These are phyloP conservation scores for Colletotrichum sublineola DNA, from an alignment of 2,329 filamentous ascomycete genomes.

Conservation along the genomic window DNA sequence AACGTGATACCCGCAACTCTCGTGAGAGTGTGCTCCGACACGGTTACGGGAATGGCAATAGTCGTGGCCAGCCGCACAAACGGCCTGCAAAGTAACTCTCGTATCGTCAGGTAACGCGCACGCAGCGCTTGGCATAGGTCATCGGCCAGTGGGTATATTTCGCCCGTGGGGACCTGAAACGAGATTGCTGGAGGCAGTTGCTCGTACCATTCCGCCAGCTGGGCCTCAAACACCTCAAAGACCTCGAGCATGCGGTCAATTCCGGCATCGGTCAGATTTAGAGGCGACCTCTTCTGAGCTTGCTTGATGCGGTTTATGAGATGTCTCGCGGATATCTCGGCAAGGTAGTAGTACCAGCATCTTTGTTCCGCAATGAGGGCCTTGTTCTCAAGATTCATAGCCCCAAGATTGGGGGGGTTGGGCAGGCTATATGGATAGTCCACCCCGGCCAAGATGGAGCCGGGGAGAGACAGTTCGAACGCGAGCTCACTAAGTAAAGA, in stretches of 20 bases:
- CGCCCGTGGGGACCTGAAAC: slow-evolving; percentile 30
- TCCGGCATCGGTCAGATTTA: slow-evolving; percentile 26
- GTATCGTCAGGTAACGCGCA: slow-evolving; percentile 24
- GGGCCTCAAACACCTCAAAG: slow-evolving; percentile 37
- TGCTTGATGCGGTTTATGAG: slow-evolving; percentile 36
- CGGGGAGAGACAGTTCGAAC: slow-evolving; percentile 35
- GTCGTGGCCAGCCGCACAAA: slow-evolving; percentile 38
- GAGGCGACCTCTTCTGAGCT: slow-evolving; percentile 13
- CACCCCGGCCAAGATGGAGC: slow-evolving; percentile 31
- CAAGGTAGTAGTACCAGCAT: slow-evolving; percentile 42
- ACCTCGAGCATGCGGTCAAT: slow-evolving; percentile 41
- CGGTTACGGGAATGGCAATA: slow-evolving; percentile 29
- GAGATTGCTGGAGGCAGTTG: slow-evolving; percentile 27
- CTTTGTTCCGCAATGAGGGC: slow-evolving; percentile 34
- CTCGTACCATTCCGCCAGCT: slow-evolving; percentile 39
- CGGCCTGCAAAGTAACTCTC: slow-evolving; percentile 31
- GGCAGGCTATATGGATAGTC: slow-evolving; percentile 37
- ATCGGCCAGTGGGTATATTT: slow-evolving; percentile 26
- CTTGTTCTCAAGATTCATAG: slow-evolving; percentile 29
- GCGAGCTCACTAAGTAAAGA: slow-evolving; percentile 25
- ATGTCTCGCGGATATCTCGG: slow-evolving; percentile 36
- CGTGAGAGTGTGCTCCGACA: slow-evolving; percentile 12
- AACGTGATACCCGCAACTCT: slow-evolving; percentile 29
- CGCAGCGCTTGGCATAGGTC: slow-evolving; percentile 39
- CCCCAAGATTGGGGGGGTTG: slow-evolving; percentile 22